These are phyloP conservation scores for Torulaspora microellipsoides DNA, from an alignment of 805 yeast genomes.

Conservation along the genomic window DNA sequence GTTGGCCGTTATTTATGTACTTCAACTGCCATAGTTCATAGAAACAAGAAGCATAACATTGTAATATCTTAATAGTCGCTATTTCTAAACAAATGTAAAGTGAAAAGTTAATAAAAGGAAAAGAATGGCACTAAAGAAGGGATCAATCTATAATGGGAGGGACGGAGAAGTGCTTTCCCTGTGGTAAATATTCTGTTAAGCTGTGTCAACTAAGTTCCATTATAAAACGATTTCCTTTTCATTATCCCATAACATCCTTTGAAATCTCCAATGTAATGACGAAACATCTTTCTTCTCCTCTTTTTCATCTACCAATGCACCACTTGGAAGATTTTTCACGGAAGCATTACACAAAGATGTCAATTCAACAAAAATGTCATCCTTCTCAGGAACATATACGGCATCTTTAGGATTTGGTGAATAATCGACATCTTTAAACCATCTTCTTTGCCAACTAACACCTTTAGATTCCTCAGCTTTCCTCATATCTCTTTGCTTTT, in stretches of 20 bases:
- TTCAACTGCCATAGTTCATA: too few species aligned
- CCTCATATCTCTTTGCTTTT: conserved; percentile 78
- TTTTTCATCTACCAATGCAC: conserved; percentile 51
- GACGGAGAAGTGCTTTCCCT: too few species aligned
- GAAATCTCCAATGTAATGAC: conserved; percentile 66
- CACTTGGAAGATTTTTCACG: conserved; percentile 61
- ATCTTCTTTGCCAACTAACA: conserved; percentile 68
- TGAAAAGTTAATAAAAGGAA: background rate
- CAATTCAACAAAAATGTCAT: conserved; percentile 39
- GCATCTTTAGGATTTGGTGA: conserved; percentile 27
- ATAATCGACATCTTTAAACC: conserved; percentile 60
- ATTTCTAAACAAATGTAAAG: conserved; percentile 1
- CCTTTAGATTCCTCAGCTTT: conserved; percentile 65
- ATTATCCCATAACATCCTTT: conserved; percentile 47
- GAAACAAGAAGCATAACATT: too few species aligned
- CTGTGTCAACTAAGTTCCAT: background rate
- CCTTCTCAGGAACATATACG: conserved; percentile 22
- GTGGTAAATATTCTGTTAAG: too few species aligned
- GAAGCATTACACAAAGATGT: conserved; percentile 53
- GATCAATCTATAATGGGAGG: too few species aligned
- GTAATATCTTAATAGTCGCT: too few species aligned
- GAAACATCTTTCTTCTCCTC: conserved; percentile 46
- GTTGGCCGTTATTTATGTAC: too few species aligned
- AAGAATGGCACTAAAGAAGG: background rate
- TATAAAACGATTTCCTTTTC: conserved; percentile 49